These are phyloP conservation scores for Naganishia sp. DNA, from an alignment of 1,284 basidiomycete genomes.

Conservation along the genomic window DNA sequence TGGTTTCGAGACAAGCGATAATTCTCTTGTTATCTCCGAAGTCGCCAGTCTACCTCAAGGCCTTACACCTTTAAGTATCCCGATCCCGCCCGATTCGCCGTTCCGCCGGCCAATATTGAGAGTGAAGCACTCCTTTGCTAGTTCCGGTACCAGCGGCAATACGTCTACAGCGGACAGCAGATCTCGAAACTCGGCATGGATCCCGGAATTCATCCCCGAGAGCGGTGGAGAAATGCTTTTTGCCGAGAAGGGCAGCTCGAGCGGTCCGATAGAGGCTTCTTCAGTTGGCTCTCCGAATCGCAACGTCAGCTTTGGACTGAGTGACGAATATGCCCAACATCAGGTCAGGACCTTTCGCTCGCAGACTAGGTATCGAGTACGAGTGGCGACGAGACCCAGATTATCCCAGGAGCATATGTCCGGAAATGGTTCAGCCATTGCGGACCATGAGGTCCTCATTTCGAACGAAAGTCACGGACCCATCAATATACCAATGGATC, in stretches of 20 bases:
- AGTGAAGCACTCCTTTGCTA: slow-evolving; percentile 18
- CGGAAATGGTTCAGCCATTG: background rate
- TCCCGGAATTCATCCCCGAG: slow-evolving; percentile 6
- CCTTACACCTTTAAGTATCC: too few species aligned
- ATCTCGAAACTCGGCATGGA: slow-evolving; percentile 5
- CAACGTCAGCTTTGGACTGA: slow-evolving; percentile 15
- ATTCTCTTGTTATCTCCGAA: too few species aligned
- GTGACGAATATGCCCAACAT: slow-evolving; percentile 19
- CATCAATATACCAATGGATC: background rate
- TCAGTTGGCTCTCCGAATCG: slow-evolving; percentile 1
- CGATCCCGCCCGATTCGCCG: background rate
- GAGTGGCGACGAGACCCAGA: background rate
- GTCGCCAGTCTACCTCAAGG: too few species aligned
- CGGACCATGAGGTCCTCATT: background rate
- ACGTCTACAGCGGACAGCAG: slow-evolving; percentile 21
- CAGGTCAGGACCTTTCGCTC: slow-evolving; percentile 23
- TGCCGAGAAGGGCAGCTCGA: background rate
- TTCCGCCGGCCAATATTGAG: slow-evolving; percentile 10
- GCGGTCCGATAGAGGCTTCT: background rate
- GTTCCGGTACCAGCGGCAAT: slow-evolving; percentile 15
- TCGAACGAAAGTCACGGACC: background rate
- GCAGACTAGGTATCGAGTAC: background rate
- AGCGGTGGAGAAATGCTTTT: background rate
- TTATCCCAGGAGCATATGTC: slow-evolving; percentile 20
- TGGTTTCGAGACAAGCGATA: too few species aligned